Conservation (phyloP, 495 filamentous ascomycete species). For the Penicillium pancosmium region DNA sequence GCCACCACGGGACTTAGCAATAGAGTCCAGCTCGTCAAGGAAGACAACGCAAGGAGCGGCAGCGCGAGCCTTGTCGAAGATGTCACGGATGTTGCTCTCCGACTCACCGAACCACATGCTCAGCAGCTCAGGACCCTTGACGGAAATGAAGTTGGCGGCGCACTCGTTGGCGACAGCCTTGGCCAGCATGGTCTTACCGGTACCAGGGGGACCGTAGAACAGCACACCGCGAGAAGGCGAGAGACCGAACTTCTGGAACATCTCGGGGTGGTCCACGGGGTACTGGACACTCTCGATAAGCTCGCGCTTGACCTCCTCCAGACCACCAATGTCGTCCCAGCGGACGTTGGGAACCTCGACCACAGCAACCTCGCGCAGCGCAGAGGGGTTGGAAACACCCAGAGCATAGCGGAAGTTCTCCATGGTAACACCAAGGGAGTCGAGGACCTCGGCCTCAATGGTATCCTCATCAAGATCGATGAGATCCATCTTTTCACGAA, state of each 20-base stretch:
- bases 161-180: constrained; percentile 99
- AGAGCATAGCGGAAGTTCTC: constrained; percentile 99
- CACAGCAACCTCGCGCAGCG: constrained; percentile 96
- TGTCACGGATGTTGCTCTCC: constrained; percentile 99
- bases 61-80: constrained; percentile 99
- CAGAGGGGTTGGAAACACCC: constrained; percentile 96
- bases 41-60: constrained; percentile 99
- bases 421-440: constrained; percentile 98
- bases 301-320: constrained; percentile 98
- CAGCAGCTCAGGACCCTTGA: constrained; percentile 96
- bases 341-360: constrained; percentile 99
- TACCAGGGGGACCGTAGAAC: constrained; percentile 98
- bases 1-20: constrained; percentile 98
- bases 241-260: constrained; percentile 99
- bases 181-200: constrained; percentile 99
- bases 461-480: constrained; percentile 99
- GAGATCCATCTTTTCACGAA: constrained; percentile 99
- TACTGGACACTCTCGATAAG: constrained; percentile 99
- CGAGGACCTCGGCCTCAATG: constrained; percentile 96
- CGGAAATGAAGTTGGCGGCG: constrained; percentile 97
- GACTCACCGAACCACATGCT: constrained; percentile 99
- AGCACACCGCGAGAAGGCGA: constrained; percentile 97
- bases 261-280: constrained; percentile 98
- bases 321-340: constrained; percentile 99
- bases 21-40: constrained; percentile 97